Conservation (phyloP, 2,329 filamentous ascomycete genomes). For the Aschersonia sp. region DNA sequence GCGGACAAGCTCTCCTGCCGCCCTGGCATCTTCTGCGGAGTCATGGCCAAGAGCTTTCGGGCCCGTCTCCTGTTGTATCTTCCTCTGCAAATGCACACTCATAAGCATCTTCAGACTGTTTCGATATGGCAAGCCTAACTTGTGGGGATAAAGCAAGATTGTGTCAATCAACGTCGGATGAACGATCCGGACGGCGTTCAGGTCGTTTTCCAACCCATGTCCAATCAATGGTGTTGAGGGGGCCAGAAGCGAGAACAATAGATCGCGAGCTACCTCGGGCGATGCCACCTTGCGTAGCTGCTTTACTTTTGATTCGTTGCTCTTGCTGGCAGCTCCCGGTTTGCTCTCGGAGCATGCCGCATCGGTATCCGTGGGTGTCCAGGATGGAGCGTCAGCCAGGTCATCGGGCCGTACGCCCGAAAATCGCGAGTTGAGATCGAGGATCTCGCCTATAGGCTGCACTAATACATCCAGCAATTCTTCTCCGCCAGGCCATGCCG, state of each 20-base stretch:
- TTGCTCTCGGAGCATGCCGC: not conserved
- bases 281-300: constrained; percentile 61
- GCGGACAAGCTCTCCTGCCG: constrained; percentile 75
- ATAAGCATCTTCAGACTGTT: constrained; percentile 65
- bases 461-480: constrained; percentile 75
- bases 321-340: constrained; percentile 10
- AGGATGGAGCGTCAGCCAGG: constrained; percentile 53
- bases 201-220: constrained; percentile 89
- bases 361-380: constrained; percentile 13
- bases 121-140: constrained; percentile 60
- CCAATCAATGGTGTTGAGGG: constrained; percentile 76
- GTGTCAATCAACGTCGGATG: constrained; percentile 82
- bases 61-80: constrained; percentile 60
- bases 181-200: constrained; percentile 72
- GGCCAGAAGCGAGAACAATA: constrained; percentile 63
- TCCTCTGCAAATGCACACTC: constrained; percentile 51
- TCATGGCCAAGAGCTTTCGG: constrained; percentile 57
- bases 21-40: constrained; percentile 78
- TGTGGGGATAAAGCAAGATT: constrained; percentile 69
- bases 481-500: constrained; percentile 69
- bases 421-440: constrained; percentile 86
- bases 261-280: constrained; percentile 56
- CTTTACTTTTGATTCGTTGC: constrained; percentile 10
- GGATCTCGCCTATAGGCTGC: constrained; percentile 63
- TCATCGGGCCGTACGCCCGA: constrained; percentile 76